These are phyloP conservation scores for Linnemannia exigua DNA, from an alignment of 192 early-diverging fungal species.

Conservation along the genomic window DNA sequence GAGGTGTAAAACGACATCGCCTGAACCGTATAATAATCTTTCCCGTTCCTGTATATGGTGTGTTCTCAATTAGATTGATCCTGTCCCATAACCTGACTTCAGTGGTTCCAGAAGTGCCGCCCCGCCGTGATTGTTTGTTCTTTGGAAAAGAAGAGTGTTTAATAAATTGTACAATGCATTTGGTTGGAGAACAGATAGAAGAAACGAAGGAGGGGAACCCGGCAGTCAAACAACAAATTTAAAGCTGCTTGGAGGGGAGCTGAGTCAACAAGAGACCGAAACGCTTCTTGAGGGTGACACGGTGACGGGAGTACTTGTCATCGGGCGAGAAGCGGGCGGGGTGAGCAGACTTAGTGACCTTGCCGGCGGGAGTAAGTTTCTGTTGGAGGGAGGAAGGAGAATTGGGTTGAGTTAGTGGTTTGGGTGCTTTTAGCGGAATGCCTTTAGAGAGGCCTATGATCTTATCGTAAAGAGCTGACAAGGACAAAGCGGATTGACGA, in stretches of 20 bases:
- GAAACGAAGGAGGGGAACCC: background rate
- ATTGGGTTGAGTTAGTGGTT: background rate
- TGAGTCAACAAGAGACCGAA: conserved; percentile 89
- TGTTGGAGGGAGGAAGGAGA: conserved; percentile 41
- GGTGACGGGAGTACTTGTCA: conserved; percentile 98
- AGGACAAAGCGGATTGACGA: background rate
- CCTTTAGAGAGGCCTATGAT: no score
- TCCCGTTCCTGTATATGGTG: no score
- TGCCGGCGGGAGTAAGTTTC: conserved; percentile 85
- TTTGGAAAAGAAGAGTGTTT: conserved; percentile 7
- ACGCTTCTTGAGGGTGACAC: conserved; percentile 96
- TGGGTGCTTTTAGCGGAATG: no score
- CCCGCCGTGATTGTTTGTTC: background rate
- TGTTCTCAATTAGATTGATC: background rate
- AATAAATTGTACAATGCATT: conserved; percentile 41
- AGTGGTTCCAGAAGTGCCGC: background rate
- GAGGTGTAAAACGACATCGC: no score
- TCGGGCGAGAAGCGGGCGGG: conserved; percentile 99
- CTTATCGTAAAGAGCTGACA: no score
- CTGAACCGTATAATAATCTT: no score
- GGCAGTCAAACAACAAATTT: conserved; percentile 8
- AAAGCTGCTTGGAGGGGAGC: conserved; percentile 59
- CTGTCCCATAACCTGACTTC: background rate
- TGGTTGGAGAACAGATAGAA: conserved; percentile 10
- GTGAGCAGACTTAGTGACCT: conserved; percentile 96